Base-by-base conservation (phyloP, 257 asterid species). In the Capsicum pubescens region DNA sequence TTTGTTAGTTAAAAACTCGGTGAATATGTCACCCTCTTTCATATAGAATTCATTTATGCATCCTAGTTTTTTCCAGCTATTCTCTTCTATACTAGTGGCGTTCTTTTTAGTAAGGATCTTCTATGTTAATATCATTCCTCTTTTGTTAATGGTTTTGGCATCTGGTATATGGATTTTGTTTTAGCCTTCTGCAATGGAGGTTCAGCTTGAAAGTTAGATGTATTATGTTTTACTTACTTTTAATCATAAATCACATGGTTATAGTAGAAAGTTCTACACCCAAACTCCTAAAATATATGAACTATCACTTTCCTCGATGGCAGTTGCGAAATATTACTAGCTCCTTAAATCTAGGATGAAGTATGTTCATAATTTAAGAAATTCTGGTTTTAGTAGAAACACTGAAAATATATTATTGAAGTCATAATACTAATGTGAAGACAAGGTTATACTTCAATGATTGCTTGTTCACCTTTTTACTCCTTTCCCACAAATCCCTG, bases 381-480 rank as follows among this genome's bases (percentile, higher is more conserved):
- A 50, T 3, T 6, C 35, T 50, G 13, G 11, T 74, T 74, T 74
- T 74, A 74, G n/a, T 50, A 76, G 61, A 76, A 76, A 52, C 61
- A 52, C n/a, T 76, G 21, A 52, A 74, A 6, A 6, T 50, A 57
- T 26, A 54, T 9, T 26, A 54, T 52, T 54, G 12, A 76, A 76
- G 48, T 76, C 64, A 15, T 2, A 76, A 76, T 50, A 7, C 16
- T 52, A 6, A 74, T 9, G 13, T 2, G 32, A 76, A 52, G 61
- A 76, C 64, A 15, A 52, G 48, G 13, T 26, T 54, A 50, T 54
- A 16, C 14, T 54, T 52, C 61, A 70, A 56, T 83, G 4, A 54
- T 44, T 85, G 71, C 50, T 78, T 85, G 67, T 55, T 83, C 63
- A 83, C 60, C 55, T 56, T 57, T 78, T 76, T 76, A 13, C 63